These are phyloP conservation scores for Wilcoxina mikolae DNA, from an alignment of 495 filamentous ascomycete genomes.

Conservation along the genomic window DNA sequence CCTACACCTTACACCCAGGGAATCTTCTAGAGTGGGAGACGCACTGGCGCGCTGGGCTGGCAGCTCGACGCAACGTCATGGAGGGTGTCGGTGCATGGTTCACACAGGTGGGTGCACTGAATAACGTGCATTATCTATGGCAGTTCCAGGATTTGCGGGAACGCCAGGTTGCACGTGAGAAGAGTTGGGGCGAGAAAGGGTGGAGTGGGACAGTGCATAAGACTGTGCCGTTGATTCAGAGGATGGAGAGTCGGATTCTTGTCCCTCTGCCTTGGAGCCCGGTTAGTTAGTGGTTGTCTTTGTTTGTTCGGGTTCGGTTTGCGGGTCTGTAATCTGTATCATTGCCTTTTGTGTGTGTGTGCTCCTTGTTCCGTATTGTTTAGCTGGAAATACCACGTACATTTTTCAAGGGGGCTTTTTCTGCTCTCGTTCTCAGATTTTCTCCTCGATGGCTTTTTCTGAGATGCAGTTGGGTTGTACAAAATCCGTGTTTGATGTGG, in stretches of 20 bases:
- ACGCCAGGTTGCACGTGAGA: slow-evolving; percentile 74
- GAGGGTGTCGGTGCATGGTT: slow-evolving; percentile 98
- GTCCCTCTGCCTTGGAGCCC: slow-evolving; percentile 95
- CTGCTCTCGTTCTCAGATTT: too few relatives aligned
- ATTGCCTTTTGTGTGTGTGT: neutral
- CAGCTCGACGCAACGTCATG: slow-evolving; percentile 87
- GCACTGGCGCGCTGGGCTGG: slow-evolving; percentile 87
- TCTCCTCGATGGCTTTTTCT: too few relatives aligned
- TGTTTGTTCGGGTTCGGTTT: slow-evolving; percentile 15
- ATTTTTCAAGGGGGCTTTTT: too few relatives aligned
- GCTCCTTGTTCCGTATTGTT: neutral
- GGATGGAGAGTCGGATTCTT: slow-evolving; percentile 84
- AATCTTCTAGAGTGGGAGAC: slow-evolving; percentile 97
- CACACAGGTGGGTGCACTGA: slow-evolving; percentile 91
- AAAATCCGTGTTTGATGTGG: too few relatives aligned
- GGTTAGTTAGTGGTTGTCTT: slow-evolving; percentile 37
- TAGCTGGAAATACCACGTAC: too few relatives aligned
- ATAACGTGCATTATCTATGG: slow-evolving; percentile 97
- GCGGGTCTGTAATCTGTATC: neutral
- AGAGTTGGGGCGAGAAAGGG: slow-evolving; percentile 88
- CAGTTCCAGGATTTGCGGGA: slow-evolving; percentile 96
- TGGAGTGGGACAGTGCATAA: slow-evolving; percentile 98
- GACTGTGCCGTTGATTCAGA: slow-evolving; percentile 91
- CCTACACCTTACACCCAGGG: slow-evolving; percentile 89
- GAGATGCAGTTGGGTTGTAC: too few relatives aligned